Evolutionary conservation across 1,284 basidiomycete genomes (phyloP), one percentile per base, ranked within the genome.

Genomic region (Apiotrichum gracile): DNA sequence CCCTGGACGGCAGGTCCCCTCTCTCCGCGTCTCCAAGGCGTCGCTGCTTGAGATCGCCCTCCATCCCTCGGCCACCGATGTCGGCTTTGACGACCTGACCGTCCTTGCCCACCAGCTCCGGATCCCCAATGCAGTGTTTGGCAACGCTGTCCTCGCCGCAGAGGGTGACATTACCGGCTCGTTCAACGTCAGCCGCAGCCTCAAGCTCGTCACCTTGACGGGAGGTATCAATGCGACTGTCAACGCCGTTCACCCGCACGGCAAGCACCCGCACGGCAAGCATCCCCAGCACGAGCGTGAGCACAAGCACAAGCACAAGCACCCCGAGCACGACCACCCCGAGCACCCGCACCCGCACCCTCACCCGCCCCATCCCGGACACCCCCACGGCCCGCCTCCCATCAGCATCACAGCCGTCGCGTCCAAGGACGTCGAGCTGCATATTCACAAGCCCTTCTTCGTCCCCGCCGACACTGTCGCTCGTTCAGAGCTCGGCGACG

Each of bases 401-500:
- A 58, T 54, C 8, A 53, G 51, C 41, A 66, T 70, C 54, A 47
- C 47, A 21, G 67, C 64, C 5, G 55, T 53, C 41, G 61, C 66
- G n/a, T 61, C 59, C 17, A 65, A 67, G 21, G 43, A 52, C 14
- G 49, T 69, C 38, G 49, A 56, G 17, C 55, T 70, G n/a, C 45
- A 48, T 27, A 51, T 69, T 44, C 51, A 50, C 29, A 33, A 56
- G 19, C 51, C 48, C 8, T 26, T 66, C 22, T 65, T 69, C 31
- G 68, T 67, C 12, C 53, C 68, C 41, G 63, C 66, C 29, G 51
- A 66, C 48, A 57, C 77, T 60, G 76, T 76, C 58, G 75, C 75
- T 37, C 70, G 77, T 53, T 68, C 69, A 0, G 73, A 77, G 55
- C 62, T 74, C 19, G 76, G 75, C 41, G 77, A 78, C 64, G 73